Evolutionary conservation across 768 basidiomycete genomes (phyloP).

Genomic region (Gyrodon lividus): DNA sequence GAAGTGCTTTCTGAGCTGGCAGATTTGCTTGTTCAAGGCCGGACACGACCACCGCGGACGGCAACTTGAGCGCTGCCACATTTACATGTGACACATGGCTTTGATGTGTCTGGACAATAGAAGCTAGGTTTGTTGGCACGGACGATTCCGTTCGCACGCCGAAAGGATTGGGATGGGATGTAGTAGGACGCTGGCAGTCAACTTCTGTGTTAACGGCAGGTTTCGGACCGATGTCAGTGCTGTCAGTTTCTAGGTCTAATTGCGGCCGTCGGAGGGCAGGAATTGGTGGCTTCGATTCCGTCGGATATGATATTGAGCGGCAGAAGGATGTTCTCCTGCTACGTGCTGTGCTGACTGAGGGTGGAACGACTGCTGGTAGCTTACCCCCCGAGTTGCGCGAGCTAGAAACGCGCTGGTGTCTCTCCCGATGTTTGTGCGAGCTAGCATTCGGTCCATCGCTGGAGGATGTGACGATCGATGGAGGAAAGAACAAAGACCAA

Average conservation of each 20-base stretch:
- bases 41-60: constrained; percentile 64
- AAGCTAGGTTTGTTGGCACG: constrained; percentile 11
- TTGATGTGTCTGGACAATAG: constrained; percentile 9
- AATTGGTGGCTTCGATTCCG: constrained; percentile 18
- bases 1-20: constrained; percentile 56
- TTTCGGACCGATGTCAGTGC: constrained; percentile 2
- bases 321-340: constrained; percentile 28
- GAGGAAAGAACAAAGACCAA: constrained; percentile 37
- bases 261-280: constrained; percentile 14
- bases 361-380: constrained; percentile 12
- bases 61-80: constrained; percentile 35
- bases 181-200: constrained; percentile 10
- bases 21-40: constrained; percentile 63
- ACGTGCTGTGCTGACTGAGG: constrained; percentile 22
- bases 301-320: constrained; percentile 18
- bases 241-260: constrained; percentile 6
- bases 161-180: too few species aligned
- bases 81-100: constrained; percentile 16
- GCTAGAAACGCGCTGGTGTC: constrained; percentile 21
- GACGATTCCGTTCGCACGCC: constrained; percentile 17
- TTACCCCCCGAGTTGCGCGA: constrained; percentile 20
- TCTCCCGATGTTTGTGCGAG: constrained; percentile 13
- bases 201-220: not conserved
- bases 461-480: constrained; percentile 16
- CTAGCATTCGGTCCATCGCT: constrained; percentile 11